A percentile compares a stretch with the other conserved stretches of the same genome.
Conservation (phyloP, 768 basidiomycete species). For the Tephrocybe sp. region DNA sequence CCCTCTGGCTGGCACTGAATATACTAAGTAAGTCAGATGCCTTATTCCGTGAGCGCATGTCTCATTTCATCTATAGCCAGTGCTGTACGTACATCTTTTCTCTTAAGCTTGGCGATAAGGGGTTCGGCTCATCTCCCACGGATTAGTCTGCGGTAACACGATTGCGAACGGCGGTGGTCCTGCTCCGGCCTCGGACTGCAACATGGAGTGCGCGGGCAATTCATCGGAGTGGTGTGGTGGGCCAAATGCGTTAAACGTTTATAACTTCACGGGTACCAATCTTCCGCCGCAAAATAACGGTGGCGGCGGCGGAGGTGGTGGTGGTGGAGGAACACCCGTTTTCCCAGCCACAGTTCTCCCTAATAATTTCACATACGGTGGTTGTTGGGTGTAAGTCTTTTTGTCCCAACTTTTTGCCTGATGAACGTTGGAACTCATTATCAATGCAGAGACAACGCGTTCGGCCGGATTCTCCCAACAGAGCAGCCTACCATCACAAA, state of each 20-base stretch:
- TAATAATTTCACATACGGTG: slow-evolving; percentile 54
- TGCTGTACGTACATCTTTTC: slow-evolving; percentile 44
- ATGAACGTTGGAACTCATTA: background rate
- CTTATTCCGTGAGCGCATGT: background rate
- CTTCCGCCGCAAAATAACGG: slow-evolving; percentile 36
- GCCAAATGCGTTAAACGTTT: slow-evolving; percentile 60
- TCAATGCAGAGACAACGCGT: slow-evolving; percentile 44
- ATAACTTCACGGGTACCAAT: slow-evolving; percentile 64
- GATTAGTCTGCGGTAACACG: slow-evolving; percentile 46
- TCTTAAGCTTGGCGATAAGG: background rate
- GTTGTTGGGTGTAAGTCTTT: slow-evolving; percentile 59
- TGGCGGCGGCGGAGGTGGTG: slow-evolving; percentile 33
- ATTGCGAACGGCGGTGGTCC: slow-evolving; percentile 47
- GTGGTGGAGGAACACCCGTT: slow-evolving; percentile 29
- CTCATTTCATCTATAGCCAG: slow-evolving; percentile 40
- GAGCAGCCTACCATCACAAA: slow-evolving; percentile 22
- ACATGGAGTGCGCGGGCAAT: slow-evolving; percentile 65
- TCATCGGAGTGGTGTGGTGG: slow-evolving; percentile 70
- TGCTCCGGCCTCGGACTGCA: slow-evolving; percentile 51
- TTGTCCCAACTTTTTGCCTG: background rate
- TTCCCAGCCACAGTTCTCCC: slow-evolving; percentile 53
- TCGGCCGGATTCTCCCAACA: slow-evolving; percentile 55
- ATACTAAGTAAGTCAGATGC: slow-evolving; percentile 27
- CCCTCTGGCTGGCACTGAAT: slow-evolving; percentile 36
- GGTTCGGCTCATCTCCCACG: background rate